These are phyloP conservation scores for Leccinum uliginosum DNA, from an alignment of 768 basidiomycete species.

Conservation along the genomic window DNA sequence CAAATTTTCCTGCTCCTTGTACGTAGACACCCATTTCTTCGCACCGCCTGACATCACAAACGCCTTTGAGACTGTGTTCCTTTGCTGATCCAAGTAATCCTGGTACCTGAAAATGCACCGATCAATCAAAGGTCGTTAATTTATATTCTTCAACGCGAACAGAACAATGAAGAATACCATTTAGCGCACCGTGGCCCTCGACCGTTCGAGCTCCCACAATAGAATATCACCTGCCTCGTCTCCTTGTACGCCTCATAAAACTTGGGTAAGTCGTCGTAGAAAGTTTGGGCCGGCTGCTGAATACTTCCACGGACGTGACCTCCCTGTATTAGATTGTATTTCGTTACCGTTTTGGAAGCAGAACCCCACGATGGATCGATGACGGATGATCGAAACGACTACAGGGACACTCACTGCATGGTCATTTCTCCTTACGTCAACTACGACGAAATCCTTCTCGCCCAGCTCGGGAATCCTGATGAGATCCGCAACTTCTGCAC, in stretches of 20 bases:
- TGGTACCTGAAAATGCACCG: constrained; percentile 39
- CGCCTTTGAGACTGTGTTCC: constrained; percentile 33
- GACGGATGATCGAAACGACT: neutral
- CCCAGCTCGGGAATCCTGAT: constrained; percentile 12
- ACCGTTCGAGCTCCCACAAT: constrained; percentile 49
- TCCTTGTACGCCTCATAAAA: constrained; percentile 41
- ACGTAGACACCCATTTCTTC: constrained; percentile 35
- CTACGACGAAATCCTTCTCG: constrained; percentile 35
- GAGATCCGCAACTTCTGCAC: constrained; percentile 37
- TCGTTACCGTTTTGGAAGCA: neutral
- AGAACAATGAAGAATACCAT: constrained; percentile 37
- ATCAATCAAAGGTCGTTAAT: neutral
- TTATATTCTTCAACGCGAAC: constrained; percentile 2
- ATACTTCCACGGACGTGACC: constrained; percentile 51
- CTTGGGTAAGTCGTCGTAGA: constrained; percentile 39
- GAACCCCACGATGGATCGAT: neutral
- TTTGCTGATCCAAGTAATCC: constrained; percentile 38
- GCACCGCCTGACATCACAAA: constrained; percentile 42
- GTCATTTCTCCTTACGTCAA: constrained; percentile 50
- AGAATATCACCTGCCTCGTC: constrained; percentile 46
- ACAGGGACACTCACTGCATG: constrained; percentile 33
- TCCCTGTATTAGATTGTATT: constrained; percentile 33
- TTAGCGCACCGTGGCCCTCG: constrained; percentile 52
- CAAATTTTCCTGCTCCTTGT: constrained; percentile 25
- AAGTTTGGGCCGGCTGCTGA: constrained; percentile 47